phyloP scores from a whole-genome alignment of 2,329 filamentous ascomycete genomes.

The Escovopsis weberi region DNA sequence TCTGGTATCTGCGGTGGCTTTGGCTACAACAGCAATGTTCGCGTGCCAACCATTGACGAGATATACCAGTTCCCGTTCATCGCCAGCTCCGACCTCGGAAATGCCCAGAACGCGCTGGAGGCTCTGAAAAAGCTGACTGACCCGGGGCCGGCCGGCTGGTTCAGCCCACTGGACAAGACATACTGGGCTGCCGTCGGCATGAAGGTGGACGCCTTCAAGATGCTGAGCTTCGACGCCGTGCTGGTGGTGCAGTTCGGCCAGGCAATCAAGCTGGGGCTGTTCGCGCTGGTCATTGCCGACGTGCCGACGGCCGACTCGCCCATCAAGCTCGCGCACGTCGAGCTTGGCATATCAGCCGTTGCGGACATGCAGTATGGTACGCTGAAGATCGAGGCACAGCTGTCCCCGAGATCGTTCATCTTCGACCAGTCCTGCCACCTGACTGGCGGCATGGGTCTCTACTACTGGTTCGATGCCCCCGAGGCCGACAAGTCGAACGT shows the following conservation, averaged over 20 bases:
- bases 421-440: conserved; percentile 25
- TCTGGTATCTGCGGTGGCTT: conserved; percentile 22
- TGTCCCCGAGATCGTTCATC: conserved; percentile 26
- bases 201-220: conserved; percentile 22
- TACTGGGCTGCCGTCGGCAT: conserved; percentile 26
- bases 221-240: conserved; percentile 22
- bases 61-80: conserved; percentile 11
- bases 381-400: conserved; percentile 23
- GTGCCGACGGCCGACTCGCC: conserved; percentile 11
- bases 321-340: conserved; percentile 19
- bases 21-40: conserved; percentile 23
- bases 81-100: neutral
- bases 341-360: conserved; percentile 21
- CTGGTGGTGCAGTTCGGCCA: conserved; percentile 18
- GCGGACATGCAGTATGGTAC: conserved; percentile 21
- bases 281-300: conserved; percentile 16
- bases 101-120: conserved; percentile 1
- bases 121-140: conserved; percentile 1
- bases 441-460: conserved; percentile 27
- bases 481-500: conserved; percentile 7
- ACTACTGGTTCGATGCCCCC: conserved; percentile 21
- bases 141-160: conserved; percentile 13
- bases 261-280: conserved; percentile 19
- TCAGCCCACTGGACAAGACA: conserved; percentile 13
- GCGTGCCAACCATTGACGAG: conserved; percentile 13